These are phyloP conservation scores for Rubia balearica DNA, from an alignment of 305 asterid species.

Conservation along the genomic window DNA sequence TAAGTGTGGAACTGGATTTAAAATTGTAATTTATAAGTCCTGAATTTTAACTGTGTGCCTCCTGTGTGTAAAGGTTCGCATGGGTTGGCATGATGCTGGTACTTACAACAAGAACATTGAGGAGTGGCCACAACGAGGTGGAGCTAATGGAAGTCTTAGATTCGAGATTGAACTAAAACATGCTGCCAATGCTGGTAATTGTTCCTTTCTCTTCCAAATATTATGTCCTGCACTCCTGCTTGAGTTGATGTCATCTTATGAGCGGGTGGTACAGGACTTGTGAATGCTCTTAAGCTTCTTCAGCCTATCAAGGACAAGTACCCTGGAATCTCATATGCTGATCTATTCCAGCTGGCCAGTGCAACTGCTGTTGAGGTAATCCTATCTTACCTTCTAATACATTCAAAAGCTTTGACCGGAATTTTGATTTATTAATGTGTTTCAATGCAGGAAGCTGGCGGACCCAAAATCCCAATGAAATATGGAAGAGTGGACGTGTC, in stretches of 20 bases:
- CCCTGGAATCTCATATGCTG: slow-evolving; percentile 67
- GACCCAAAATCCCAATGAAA: slow-evolving; percentile 90
- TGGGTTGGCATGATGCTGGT: slow-evolving; percentile 99
- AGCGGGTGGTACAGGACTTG: slow-evolving; percentile 57
- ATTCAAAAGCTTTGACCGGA: not conserved
- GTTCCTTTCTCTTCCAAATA: slow-evolving; percentile 6
- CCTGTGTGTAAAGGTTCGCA: slow-evolving; percentile 51
- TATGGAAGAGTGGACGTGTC: slow-evolving; percentile 89
- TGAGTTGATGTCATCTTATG: slow-evolving; percentile 26
- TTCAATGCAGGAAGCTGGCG: slow-evolving; percentile 75
- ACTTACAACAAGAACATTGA: slow-evolving; percentile 76
- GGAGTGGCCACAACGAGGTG: slow-evolving; percentile 93
- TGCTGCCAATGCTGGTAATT: slow-evolving; percentile 89
- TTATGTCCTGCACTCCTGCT: slow-evolving; percentile 5
- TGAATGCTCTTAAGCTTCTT: slow-evolving; percentile 90
- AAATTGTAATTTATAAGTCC: not conserved
- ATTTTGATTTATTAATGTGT: slow-evolving; percentile 7
- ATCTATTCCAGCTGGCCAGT: slow-evolving; percentile 89
- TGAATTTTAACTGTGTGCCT: not conserved
- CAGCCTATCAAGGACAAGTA: slow-evolving; percentile 93
- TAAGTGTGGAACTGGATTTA: not conserved
- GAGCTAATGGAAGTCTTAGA: slow-evolving; percentile 94
- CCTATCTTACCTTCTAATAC: slow-evolving; percentile 15
- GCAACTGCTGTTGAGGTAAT: slow-evolving; percentile 88
- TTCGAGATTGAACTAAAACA: slow-evolving; percentile 82